Conservation (phyloP, 352 stramenopile species). For the Peronosclerospora sorghi region DNA sequence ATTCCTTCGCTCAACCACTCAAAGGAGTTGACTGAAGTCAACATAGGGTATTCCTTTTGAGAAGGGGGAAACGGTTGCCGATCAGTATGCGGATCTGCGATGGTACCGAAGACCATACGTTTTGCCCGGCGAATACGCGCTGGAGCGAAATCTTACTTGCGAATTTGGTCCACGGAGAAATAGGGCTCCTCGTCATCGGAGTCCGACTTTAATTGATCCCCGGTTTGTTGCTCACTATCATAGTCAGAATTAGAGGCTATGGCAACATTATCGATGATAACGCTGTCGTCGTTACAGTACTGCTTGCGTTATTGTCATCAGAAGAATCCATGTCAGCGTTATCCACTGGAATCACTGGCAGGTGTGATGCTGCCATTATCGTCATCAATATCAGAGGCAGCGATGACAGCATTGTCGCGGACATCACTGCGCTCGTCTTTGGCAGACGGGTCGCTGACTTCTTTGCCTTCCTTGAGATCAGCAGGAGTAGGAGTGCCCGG, state of each 20-base stretch:
- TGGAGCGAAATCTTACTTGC: neutral
- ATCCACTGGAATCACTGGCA: no score
- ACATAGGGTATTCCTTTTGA: neutral
- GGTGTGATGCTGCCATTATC: no score
- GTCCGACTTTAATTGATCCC: no score
- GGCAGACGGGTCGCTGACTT: no score
- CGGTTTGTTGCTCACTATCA: neutral
- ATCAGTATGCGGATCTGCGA: neutral
- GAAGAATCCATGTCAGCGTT: no score
- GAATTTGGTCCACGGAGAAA: neutral
- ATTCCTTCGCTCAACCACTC: no score
- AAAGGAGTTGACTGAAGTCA: neutral
- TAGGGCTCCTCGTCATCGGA: neutral
- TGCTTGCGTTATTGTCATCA: no score
- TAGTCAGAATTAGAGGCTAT: neutral
- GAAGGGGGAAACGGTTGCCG: neutral
- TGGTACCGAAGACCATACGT: neutral
- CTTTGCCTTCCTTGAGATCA: no score
- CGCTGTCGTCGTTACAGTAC: neutral
- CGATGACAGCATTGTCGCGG: no score
- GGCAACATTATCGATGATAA: neutral
- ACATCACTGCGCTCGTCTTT: no score
- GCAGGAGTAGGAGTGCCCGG: no score
- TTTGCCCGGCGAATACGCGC: neutral
- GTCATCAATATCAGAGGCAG: no score